Conservation (phyloP, 1,284 basidiomycete species). For the Marasmius oreades region DNA sequence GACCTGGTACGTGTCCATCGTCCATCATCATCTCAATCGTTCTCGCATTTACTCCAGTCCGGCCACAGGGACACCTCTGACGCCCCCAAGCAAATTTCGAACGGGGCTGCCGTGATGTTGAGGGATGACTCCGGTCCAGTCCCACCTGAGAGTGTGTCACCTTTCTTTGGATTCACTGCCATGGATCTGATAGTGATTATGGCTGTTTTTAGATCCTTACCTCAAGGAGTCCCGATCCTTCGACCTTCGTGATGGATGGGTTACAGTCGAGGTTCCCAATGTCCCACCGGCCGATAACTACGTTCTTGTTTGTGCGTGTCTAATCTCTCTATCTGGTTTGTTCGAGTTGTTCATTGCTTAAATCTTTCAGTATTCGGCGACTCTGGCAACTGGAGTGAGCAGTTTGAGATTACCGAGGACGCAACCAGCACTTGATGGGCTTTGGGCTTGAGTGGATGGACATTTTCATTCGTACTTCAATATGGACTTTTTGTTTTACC, state of each 20-base stretch:
- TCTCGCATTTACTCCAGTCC: background rate
- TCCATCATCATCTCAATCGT: background rate
- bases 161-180: background rate
- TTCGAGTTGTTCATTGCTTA: background rate
- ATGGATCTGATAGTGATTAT: background rate
- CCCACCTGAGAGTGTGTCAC: background rate
- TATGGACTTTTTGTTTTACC: no score
- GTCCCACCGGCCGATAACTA: slow-evolving; percentile 4
- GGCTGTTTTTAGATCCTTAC: background rate
- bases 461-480: no score
- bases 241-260: slow-evolving; percentile 5
- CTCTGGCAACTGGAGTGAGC: slow-evolving; percentile 26
- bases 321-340: no score
- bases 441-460: no score
- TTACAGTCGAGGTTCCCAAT: slow-evolving; percentile 12
- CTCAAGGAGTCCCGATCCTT: slow-evolving; percentile 3
- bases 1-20: background rate
- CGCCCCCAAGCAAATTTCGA: background rate
- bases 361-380: slow-evolving; percentile 14
- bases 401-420: slow-evolving; percentile 12
- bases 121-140: background rate
- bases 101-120: background rate
- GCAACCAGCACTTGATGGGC: background rate
- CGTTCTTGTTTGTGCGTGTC: slow-evolving; percentile 6
- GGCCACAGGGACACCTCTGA: background rate